Evolutionary conservation across 2,329 filamentous ascomycete species (phyloP).

Genomic region (Pseudogymnoascus sp.): DNA sequence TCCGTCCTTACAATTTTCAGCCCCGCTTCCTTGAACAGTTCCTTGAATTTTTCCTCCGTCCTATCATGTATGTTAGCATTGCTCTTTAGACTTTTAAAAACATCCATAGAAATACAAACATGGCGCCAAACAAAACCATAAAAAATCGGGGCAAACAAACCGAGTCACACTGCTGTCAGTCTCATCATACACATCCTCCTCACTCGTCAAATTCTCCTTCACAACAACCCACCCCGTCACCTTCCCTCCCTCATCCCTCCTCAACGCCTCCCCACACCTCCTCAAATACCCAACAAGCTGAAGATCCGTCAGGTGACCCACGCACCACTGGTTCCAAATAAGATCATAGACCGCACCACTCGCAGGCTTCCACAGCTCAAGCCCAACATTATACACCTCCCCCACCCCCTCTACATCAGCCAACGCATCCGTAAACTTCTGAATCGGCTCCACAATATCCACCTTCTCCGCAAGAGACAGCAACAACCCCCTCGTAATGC

Average conservation of each 20-base stretch:
- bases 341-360: conserved; percentile 57
- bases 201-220: conserved; percentile 69
- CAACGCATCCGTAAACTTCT: conserved; percentile 67
- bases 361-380: conserved; percentile 61
- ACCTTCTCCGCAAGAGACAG: conserved; percentile 60
- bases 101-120: background rate
- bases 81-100: conserved; percentile 5
- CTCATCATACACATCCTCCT: conserved; percentile 65
- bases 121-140: background rate
- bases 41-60: conserved; percentile 63
- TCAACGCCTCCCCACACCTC: conserved; percentile 50
- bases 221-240: conserved; percentile 54
- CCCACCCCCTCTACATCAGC: conserved; percentile 49
- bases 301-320: conserved; percentile 70
- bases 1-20: conserved; percentile 63
- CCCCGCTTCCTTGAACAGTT: conserved; percentile 62
- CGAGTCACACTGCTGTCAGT: conserved; percentile 67
- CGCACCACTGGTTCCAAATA: conserved; percentile 88
- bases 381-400: conserved; percentile 61
- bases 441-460: conserved; percentile 79
- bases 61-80: conserved; percentile 33
- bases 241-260: conserved; percentile 32
- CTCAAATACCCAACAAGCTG: conserved; percentile 63
- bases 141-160: background rate
- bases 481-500: conserved; percentile 74